Percentiles rank a stretch among this genome's conserved stretches.
Evolutionary conservation across 768 basidiomycete species (phyloP).

Genomic region (Symmetrospora coprosmae): DNA sequence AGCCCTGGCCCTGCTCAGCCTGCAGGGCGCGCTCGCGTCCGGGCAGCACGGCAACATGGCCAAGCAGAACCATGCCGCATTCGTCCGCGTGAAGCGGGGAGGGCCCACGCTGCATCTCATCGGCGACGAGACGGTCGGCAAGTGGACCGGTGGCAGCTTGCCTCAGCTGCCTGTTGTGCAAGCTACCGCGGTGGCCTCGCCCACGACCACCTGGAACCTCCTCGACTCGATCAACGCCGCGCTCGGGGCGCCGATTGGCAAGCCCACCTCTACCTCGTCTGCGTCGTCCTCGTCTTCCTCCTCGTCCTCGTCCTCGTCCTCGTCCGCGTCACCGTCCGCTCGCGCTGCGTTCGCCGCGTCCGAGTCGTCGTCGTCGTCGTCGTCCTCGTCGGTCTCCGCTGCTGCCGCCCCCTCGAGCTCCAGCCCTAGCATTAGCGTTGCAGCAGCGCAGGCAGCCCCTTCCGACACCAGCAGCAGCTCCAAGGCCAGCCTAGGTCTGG

Average conservation of each 20-base stretch:
- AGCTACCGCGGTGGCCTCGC: background rate
- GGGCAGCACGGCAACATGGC: background rate
- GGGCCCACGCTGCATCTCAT: slow-evolving; percentile 6
- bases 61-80: slow-evolving; percentile 2
- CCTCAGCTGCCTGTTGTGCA: background rate
- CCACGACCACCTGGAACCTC: slow-evolving; percentile 1
- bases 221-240: slow-evolving; percentile 19
- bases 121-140: slow-evolving; percentile 15
- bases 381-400: background rate
- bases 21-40: background rate
- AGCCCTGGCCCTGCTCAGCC: background rate
- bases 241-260: background rate
- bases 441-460: background rate
- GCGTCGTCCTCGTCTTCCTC: slow-evolving; percentile 5
- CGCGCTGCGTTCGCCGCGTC: background rate
- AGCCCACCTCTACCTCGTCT: background rate
- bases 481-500: background rate
- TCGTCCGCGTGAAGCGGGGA: slow-evolving; percentile 4
- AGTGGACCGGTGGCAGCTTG: slow-evolving; percentile 6
- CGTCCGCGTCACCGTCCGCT: background rate
- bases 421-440: background rate
- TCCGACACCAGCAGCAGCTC: background rate
- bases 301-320: background rate
- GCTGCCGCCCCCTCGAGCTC: background rate
- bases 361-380: background rate